A percentile compares a stretch with the other conserved stretches of the same genome.
Evolutionary conservation across 306 rosid species (phyloP).

Genomic region (Psophocarpus tetragonolobus): DNA sequence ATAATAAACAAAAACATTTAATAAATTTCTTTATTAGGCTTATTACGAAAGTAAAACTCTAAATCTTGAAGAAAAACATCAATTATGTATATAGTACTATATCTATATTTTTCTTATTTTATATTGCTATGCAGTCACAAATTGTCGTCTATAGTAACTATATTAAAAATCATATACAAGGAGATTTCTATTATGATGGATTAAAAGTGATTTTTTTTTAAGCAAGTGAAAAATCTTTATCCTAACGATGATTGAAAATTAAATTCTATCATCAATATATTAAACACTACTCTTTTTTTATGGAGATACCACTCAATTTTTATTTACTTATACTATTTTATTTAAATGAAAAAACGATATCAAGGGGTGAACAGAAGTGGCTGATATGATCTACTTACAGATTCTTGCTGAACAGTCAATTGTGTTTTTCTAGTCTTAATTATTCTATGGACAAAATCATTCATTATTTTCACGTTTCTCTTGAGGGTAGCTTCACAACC

Average conservation of each 20-base stretch:
- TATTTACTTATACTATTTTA: background rate
- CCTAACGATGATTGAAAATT: background rate
- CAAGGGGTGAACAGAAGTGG: background rate
- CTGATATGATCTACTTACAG: constrained; percentile 45
- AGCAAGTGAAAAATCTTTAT: background rate
- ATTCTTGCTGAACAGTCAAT: constrained; percentile 35
- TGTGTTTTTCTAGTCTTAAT: constrained; percentile 52
- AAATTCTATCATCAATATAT: background rate
- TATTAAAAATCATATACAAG: background rate
- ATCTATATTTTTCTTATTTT: too few relatives aligned
- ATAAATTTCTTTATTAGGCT: too few relatives aligned
- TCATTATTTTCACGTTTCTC: constrained; percentile 46
- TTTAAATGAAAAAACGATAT: background rate
- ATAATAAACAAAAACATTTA: too few relatives aligned
- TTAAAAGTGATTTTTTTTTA: too few relatives aligned
- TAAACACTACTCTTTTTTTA: background rate
- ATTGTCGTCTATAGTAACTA: background rate
- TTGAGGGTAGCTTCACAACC: constrained; percentile 68
- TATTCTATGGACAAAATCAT: constrained; percentile 53
- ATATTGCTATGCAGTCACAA: background rate
- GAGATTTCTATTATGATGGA: background rate
- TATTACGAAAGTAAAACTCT: too few relatives aligned
- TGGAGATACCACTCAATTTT: background rate
- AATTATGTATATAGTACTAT: too few relatives aligned
- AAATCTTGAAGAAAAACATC: too few relatives aligned